Evolutionary conservation across 2,329 filamentous ascomycete genomes (phyloP), one percentile per base, ranked within the genome.

Genomic region (Aspergillus calidoustus): DNA sequence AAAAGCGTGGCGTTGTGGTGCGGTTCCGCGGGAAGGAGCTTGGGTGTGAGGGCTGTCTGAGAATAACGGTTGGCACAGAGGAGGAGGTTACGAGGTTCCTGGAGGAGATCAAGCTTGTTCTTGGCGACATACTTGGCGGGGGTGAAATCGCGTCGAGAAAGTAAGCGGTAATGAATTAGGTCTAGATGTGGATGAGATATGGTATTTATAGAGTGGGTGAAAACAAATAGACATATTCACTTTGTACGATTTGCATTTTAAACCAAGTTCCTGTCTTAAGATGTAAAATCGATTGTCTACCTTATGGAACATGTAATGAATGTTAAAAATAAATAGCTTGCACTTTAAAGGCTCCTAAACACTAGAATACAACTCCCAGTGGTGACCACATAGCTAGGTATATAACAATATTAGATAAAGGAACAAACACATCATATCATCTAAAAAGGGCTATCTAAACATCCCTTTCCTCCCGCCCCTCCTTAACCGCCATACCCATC

Each of bases 11-110:
- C 0, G 94, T 99, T 0, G 93, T 99, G 7, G 94, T 98, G 4
- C 84, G 95, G 57, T 99, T 98, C 78, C 84, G 95, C 69, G 95
- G 95, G 52, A 96, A 93, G 80, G 95, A 99, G 81, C 83, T 91
- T 67, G 94, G 93, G 4, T 99, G 95, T 74, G 77, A 89, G 47
- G 95, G 94, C 0, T 97, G 94, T 72, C 79, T 99, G 75, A 86
- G 95, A 59, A 92, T 98, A 68, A 99, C 95, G 0, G 87, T 99
- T 13, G 95, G 95, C 17, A 98, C 94, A 0, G 91, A 96, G 76
- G 80, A 86, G 1, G 95, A 99, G 78, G 91, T 96, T 8, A 89
- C 89, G 28, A 84, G 89, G 62, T 92, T 98, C 72, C 74, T 99
- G 69, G 79, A 81, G 22, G 89, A 93, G 68, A 77, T 97, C 23